Evolutionary conservation across 495 filamentous ascomycete species (phyloP), one percentile per base, ranked within the genome.

Genomic region (Bacidia gigantensis): DNA sequence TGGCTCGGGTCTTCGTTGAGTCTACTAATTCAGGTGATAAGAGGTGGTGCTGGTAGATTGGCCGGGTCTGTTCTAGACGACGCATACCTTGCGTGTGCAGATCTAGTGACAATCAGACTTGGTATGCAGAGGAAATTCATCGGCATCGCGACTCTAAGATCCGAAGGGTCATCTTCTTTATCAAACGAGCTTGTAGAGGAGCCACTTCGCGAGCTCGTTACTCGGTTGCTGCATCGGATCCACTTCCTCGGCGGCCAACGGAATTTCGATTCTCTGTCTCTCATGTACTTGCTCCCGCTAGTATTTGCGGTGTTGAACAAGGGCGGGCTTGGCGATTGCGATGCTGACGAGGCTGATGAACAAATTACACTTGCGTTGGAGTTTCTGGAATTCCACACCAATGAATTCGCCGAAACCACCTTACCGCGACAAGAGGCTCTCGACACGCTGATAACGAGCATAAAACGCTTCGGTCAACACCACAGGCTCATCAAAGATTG

Each of bases 401-500:
- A 83, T 51, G 72, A 77, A 25, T 87, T 78, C 63, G 65, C 80
- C 23, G 82, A 94, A 58, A 67, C 72, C 17, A 76, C 79, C 26
- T 72, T 96, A 26, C 89, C 90, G 24, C 83, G 92, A 2, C 71
- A 73, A 50, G 76, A 89, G 43, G 70, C 93, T 17, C 64, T 97
- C 0, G 61, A 72, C 10, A 72, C 77, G 1, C 68, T 96, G 22
- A 80, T 95, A 25, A 70, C 67, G 3, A 82, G 86, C 2, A 94
- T 97, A 86, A 87, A 93, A 58, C 75, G 72, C 57, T 96, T 90
- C 63, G 84, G 78, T 40, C 86, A 93, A 51, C 93, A 97, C 64
- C 95, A 95, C 69, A 94, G 92, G 65, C 67, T 87, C 32, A 78
- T 95, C 64, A 95, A 93, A 64, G 93, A 97, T 64, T 93, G 86